Evolutionary conservation across 2,329 filamentous ascomycete species (phyloP).

Genomic region (Fusarium nodosum): DNA sequence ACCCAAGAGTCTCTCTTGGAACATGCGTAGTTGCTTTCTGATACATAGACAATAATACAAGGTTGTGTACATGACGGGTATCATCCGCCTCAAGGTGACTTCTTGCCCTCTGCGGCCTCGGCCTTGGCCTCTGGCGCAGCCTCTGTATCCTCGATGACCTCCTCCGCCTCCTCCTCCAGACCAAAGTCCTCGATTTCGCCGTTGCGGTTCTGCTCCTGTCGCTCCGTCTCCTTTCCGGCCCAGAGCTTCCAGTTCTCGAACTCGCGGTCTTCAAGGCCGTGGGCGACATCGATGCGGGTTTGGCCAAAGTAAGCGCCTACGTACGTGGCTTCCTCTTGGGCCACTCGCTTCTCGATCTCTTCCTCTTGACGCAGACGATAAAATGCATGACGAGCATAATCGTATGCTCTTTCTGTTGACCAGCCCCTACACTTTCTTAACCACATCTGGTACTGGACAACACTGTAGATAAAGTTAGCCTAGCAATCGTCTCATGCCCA

Average conservation of each 20-base stretch:
- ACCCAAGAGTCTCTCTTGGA: constrained; percentile 16
- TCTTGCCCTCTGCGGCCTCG: constrained; percentile 33
- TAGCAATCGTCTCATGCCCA: neutral
- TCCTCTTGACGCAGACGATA: constrained; percentile 86
- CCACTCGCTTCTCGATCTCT: constrained; percentile 85
- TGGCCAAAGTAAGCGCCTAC: constrained; percentile 92
- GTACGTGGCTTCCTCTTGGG: constrained; percentile 86
- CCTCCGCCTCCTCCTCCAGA: constrained; percentile 54
- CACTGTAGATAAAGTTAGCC: constrained; percentile 66
- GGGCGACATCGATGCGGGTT: constrained; percentile 78
- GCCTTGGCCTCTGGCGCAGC: constrained; percentile 49
- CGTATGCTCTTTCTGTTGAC: constrained; percentile 80
- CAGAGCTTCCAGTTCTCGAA: constrained; percentile 90
- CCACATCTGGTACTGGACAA: constrained; percentile 91
- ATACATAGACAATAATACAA: constrained; percentile 46
- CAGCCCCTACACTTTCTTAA: constrained; percentile 75
- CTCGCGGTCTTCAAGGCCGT: constrained; percentile 82
- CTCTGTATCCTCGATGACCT: constrained; percentile 30
- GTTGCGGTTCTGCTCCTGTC: constrained; percentile 57
- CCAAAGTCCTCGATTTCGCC: constrained; percentile 61
- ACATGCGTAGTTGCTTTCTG: constrained; percentile 41
- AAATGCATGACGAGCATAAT: constrained; percentile 88
- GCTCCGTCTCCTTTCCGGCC: constrained; percentile 68
- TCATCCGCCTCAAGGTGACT: constrained; percentile 40
- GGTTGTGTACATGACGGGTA: constrained; percentile 45